These are phyloP conservation scores for Ganoderma multipileum DNA, from an alignment of 1,284 basidiomycete genomes.

Conservation along the genomic window DNA sequence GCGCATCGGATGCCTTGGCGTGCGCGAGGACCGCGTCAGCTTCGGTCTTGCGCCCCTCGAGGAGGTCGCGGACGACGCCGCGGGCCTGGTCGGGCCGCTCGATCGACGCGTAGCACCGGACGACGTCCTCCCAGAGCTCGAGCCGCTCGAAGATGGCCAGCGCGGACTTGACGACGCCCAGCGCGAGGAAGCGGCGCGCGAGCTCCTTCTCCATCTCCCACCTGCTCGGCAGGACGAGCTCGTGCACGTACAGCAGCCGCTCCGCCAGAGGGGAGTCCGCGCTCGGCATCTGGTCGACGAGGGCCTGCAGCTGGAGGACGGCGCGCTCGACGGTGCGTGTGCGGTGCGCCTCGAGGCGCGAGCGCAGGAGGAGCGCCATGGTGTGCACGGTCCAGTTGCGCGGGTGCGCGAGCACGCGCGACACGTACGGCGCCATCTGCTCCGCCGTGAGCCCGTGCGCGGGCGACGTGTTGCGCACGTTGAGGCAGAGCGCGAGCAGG, in stretches of 20 bases:
- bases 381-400: conserved; percentile 95
- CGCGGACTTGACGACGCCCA: conserved; percentile 89
- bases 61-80: conserved; percentile 80
- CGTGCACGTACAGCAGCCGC: conserved; percentile 81
- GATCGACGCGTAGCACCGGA: conserved; percentile 83
- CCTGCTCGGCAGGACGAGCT: conserved; percentile 81
- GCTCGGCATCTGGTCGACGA: conserved; percentile 95
- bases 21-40: conserved; percentile 75
- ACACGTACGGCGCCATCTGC: conserved; percentile 91
- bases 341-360: conserved; percentile 85
- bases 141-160: conserved; percentile 91
- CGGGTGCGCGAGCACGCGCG: conserved; percentile 86
- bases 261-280: conserved; percentile 77
- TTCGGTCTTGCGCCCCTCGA: conserved; percentile 85
- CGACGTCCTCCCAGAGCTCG: conserved; percentile 98
- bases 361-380: conserved; percentile 90
- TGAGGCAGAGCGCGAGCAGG: conserved; percentile 88
- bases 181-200: conserved; percentile 78
- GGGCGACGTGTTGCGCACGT: conserved; percentile 89
- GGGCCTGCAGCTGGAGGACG: conserved; percentile 88
- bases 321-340: conserved; percentile 92
- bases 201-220: conserved; percentile 95
- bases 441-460: conserved; percentile 86
- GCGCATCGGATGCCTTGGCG: conserved; percentile 56
- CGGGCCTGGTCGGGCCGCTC: conserved; percentile 82